phyloP scores from a whole-genome alignment of 2,329 filamentous ascomycete species.

The Colletotrichum destructivum region DNA sequence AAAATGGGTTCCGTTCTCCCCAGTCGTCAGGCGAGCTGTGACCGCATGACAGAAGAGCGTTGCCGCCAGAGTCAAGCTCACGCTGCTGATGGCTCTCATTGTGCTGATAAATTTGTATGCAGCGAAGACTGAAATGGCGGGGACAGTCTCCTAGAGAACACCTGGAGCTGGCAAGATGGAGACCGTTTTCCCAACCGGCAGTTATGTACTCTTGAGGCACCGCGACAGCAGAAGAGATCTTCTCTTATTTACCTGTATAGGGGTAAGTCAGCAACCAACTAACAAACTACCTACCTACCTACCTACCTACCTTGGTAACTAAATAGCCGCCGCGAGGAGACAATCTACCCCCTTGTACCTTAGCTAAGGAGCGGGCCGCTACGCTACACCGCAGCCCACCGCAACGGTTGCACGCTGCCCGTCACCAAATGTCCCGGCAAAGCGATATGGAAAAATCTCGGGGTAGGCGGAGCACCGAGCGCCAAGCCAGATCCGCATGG shows the following conservation, averaged over 20 bases:
- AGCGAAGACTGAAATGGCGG: too few species aligned
- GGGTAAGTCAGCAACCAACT: too few species aligned
- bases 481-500: conserved; percentile 5
- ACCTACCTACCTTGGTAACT: too few species aligned
- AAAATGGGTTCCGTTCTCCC: conserved; percentile 52
- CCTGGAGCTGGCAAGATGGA: accelerated
- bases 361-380: background rate
- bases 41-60: background rate
- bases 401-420: background rate
- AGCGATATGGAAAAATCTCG: conserved; percentile 22
- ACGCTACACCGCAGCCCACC: background rate
- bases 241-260: too few species aligned
- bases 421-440: background rate
- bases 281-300: too few species aligned
- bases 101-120: background rate
- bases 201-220: too few species aligned
- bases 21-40: conserved; percentile 7
- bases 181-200: background rate
- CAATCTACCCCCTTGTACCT: too few species aligned
- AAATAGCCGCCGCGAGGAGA: too few species aligned
- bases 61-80: background rate
- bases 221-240: too few species aligned
- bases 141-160: background rate
- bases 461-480: conserved; percentile 11
- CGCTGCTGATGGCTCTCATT: conserved; percentile 1